Evolutionary conservation across 2,329 filamentous ascomycete genomes (phyloP).

Genomic region (Hypoxylon sp.): DNA sequence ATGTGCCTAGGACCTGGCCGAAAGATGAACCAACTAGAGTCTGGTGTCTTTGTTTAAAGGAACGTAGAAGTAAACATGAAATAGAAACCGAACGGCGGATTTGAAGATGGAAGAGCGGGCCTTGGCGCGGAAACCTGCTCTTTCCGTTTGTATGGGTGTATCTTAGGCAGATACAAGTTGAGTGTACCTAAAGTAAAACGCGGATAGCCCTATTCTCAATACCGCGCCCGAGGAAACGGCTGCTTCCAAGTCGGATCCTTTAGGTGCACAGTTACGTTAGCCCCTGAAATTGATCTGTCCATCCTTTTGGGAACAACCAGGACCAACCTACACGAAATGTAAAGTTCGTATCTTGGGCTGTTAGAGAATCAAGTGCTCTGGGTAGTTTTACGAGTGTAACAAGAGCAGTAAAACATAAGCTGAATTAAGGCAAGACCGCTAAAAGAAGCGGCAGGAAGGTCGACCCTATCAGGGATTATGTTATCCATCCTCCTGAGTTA

Average conservation of each 20-base stretch:
- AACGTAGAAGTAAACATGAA: neutral
- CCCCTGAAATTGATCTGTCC: slow-evolving; percentile 1
- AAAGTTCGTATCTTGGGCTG: neutral
- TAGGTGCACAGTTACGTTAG: neutral
- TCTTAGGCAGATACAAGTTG: neutral
- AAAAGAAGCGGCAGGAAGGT: slow-evolving; percentile 8
- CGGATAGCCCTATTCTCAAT: neutral
- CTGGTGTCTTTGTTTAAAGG: neutral
- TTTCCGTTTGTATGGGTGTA: neutral
- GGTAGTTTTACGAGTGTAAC: neutral
- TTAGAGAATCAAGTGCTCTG: neutral
- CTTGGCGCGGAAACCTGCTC: neutral
- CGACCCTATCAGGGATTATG: slow-evolving; percentile 7
- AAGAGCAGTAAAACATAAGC: slow-evolving; percentile 1
- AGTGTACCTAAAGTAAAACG: neutral
- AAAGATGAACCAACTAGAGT: neutral
- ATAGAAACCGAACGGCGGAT: neutral
- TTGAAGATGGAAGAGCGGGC: neutral
- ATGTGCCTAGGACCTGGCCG: neutral
- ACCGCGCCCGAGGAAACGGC: neutral
- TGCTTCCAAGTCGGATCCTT: neutral
- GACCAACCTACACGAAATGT: slow-evolving; percentile 10
- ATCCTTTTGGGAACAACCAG: neutral
- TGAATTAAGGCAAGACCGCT: slow-evolving; percentile 9
- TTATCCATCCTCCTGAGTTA: slow-evolving; percentile 26